Evolutionary conservation across 1,284 basidiomycete species (phyloP).

Genomic region (Sanghuangporus weigelae): DNA sequence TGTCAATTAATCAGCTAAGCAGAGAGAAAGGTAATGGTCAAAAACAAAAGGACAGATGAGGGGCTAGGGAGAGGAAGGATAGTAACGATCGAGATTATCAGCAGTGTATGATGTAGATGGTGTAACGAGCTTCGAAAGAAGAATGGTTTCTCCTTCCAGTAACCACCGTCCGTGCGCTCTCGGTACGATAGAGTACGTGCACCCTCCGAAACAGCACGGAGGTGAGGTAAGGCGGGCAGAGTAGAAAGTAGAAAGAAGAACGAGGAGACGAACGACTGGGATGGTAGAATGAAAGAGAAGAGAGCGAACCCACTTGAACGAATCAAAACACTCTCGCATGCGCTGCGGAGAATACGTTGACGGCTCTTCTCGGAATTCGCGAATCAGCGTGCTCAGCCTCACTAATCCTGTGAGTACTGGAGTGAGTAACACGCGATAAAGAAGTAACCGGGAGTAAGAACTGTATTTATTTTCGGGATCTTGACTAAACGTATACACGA

Average conservation of each 20-base stretch:
- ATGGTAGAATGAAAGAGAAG: background rate
- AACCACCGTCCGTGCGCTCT: too few species aligned
- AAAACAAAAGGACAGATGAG: background rate
- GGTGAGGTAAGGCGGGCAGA: too few species aligned
- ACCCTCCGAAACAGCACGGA: too few species aligned
- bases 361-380: conserved; percentile 43
- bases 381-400: conserved; percentile 41
- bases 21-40: background rate
- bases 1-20: background rate
- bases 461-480: background rate
- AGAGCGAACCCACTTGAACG: conserved; percentile 31
- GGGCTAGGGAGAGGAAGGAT: too few species aligned
- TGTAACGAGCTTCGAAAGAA: too few species aligned
- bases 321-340: conserved; percentile 55
- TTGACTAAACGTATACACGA: background rate
- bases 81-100: too few species aligned
- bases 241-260: too few species aligned
- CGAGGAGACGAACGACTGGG: too few species aligned
- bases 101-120: too few species aligned
- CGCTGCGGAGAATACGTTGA: conserved; percentile 50
- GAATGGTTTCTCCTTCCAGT: too few species aligned
- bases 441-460: background rate
- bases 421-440: background rate
- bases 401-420: conserved; percentile 43
- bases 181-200: too few species aligned